A percentile compares a stretch with the other conserved stretches of the same genome.
Conservation (phyloP, 202 grass and related monocot genomes). For the Brachypodium distachyon region DNA sequence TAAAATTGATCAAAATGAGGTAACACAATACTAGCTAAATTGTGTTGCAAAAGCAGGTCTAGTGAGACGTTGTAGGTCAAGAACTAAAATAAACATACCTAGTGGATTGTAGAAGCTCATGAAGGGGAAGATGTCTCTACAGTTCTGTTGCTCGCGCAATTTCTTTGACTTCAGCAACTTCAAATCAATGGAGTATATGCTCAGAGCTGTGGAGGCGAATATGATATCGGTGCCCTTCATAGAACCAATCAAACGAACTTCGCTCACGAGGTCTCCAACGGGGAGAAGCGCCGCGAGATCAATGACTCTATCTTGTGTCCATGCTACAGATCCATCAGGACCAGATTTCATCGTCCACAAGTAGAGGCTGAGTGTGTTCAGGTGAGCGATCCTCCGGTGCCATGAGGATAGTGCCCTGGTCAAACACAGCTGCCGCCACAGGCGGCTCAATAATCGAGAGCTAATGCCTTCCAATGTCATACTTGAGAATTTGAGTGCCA, state of each 20-base stretch:
- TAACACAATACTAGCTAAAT: no score
- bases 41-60: no score
- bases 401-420: not conserved
- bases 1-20: not conserved
- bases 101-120: not conserved
- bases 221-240: not conserved
- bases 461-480: not conserved
- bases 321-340: not conserved
- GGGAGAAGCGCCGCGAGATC: not conserved
- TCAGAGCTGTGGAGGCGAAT: not conserved
- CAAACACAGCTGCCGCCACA: no score
- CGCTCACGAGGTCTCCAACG: not conserved
- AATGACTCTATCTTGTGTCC: not conserved
- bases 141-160: not conserved
- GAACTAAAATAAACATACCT: not conserved
- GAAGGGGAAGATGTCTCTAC: not conserved
- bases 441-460: no score
- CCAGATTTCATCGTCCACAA: not conserved
- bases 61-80: no score
- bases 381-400: not conserved
- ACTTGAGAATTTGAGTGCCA: not conserved
- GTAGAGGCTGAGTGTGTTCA: not conserved
- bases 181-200: not conserved
- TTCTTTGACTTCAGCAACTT: not conserved
- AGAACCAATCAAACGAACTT: not conserved